Evolutionary conservation across 768 basidiomycete genomes (phyloP).

Genomic region (Gyrodon lividus): DNA sequence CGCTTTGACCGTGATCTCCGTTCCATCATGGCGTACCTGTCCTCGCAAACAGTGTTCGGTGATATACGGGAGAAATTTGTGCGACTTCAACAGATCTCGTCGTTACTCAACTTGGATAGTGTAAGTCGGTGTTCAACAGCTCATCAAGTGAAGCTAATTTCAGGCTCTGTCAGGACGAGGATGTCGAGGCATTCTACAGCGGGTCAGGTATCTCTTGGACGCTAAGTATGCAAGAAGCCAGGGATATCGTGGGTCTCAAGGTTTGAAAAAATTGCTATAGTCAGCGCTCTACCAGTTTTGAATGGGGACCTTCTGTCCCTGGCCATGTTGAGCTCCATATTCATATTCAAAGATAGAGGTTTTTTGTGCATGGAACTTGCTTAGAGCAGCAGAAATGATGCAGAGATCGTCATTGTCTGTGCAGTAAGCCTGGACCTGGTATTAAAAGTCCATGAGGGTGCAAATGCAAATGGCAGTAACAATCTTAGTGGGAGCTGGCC

Average conservation of each 20-base stretch:
- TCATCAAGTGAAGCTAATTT: constrained; percentile 5
- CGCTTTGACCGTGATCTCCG: constrained; percentile 93
- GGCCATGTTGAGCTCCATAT: too few species aligned
- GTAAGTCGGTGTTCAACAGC: constrained; percentile 36
- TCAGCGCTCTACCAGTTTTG: too few species aligned
- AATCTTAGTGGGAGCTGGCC: too few species aligned
- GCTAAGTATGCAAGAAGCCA: constrained; percentile 73
- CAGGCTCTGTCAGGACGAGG: constrained; percentile 68
- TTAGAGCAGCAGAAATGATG: too few species aligned
- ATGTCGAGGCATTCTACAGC: constrained; percentile 92
- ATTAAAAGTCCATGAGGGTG: too few species aligned
- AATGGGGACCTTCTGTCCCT: too few species aligned
- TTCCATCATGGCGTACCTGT: constrained; percentile 77
- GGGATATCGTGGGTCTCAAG: constrained; percentile 62
- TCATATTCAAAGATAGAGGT: too few species aligned
- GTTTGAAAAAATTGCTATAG: constrained; percentile 20
- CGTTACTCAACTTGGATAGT: constrained; percentile 82
- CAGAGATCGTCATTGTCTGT: too few species aligned
- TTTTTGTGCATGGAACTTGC: too few species aligned
- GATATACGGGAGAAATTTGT: constrained; percentile 91
- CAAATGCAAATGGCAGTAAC: too few species aligned
- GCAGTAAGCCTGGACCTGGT: too few species aligned
- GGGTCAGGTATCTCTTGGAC: constrained; percentile 92
- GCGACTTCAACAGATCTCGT: constrained; percentile 90
- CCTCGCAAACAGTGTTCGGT: constrained; percentile 86